A percentile compares a stretch with the other conserved stretches of the same genome.
Conservation (phyloP, 2,329 filamentous ascomycete genomes). For the Tolypocladium album region DNA sequence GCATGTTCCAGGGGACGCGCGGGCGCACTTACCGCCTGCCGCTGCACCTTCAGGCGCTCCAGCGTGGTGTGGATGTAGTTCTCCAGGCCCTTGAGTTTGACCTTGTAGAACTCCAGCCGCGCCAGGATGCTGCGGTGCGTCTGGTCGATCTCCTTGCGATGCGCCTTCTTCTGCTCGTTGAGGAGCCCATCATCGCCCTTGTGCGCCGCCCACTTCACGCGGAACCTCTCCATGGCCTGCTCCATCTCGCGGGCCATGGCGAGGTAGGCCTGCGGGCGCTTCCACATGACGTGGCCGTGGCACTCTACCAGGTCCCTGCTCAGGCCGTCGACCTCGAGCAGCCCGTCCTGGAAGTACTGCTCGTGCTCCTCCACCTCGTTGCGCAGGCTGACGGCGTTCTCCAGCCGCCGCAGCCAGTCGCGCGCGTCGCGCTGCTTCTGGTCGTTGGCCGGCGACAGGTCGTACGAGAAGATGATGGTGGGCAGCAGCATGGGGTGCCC, state of each 20-base stretch:
- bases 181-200: slow-evolving; percentile 7
- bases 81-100: slow-evolving; percentile 50
- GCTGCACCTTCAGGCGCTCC: slow-evolving; percentile 49
- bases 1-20: neutral
- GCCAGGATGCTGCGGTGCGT: slow-evolving; percentile 42
- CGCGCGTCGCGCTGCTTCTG: slow-evolving; percentile 52
- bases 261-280: slow-evolving; percentile 49
- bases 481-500: slow-evolving; percentile 50
- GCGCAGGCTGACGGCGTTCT: slow-evolving; percentile 50
- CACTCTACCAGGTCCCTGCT: slow-evolving; percentile 54
- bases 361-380: slow-evolving; percentile 47
- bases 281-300: slow-evolving; percentile 51
- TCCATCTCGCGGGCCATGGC: slow-evolving; percentile 40
- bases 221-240: slow-evolving; percentile 34
- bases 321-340: slow-evolving; percentile 47
- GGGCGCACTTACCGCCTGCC: slow-evolving; percentile 42
- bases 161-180: slow-evolving; percentile 15
- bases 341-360: slow-evolving; percentile 39
- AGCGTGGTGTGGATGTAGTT: slow-evolving; percentile 53
- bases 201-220: slow-evolving; percentile 10
- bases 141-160: slow-evolving; percentile 24
- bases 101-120: slow-evolving; percentile 48
- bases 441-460: slow-evolving; percentile 44
- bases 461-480: slow-evolving; percentile 46
- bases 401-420: slow-evolving; percentile 49